A percentile compares a stretch with the other conserved stretches of the same genome.
Evolutionary conservation across 495 filamentous ascomycete species (phyloP).

Genomic region (Saxispiralis lemnorum): DNA sequence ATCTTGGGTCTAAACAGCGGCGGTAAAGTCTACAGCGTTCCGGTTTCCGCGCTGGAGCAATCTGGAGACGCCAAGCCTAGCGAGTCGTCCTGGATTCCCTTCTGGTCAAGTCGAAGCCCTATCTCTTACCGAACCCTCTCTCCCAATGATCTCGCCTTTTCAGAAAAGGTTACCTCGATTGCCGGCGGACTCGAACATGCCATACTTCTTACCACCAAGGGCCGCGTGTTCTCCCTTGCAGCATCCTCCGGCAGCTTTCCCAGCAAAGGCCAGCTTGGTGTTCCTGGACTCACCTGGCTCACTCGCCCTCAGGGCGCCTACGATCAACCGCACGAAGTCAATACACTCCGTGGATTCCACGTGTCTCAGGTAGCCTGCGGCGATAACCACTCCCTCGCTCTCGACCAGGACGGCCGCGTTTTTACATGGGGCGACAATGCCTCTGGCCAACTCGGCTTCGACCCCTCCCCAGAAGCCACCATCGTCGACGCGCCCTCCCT

Average conservation of each 20-base stretch:
- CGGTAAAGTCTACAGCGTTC: slow-evolving; percentile 75
- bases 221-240: slow-evolving; percentile 72
- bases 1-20: slow-evolving; percentile 60
- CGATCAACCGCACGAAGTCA: slow-evolving; percentile 62
- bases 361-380: slow-evolving; percentile 62
- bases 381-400: slow-evolving; percentile 67
- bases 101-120: slow-evolving; percentile 40
- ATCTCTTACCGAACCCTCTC: slow-evolving; percentile 56
- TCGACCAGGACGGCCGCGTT: slow-evolving; percentile 56
- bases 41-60: slow-evolving; percentile 59
- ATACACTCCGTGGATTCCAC: slow-evolving; percentile 41
- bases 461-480: slow-evolving; percentile 40
- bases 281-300: slow-evolving; percentile 63
- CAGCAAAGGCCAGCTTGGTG: slow-evolving; percentile 65
- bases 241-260: slow-evolving; percentile 63
- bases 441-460: slow-evolving; percentile 67
- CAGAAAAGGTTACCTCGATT: slow-evolving; percentile 58
- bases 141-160: slow-evolving; percentile 47
- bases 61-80: slow-evolving; percentile 37
- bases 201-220: slow-evolving; percentile 65
- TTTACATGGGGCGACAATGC: slow-evolving; percentile 86
- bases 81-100: slow-evolving; percentile 58
- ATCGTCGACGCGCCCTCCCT: slow-evolving; percentile 50
- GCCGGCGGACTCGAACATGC: slow-evolving; percentile 67
- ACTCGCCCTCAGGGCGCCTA: slow-evolving; percentile 62